A percentile compares a stretch with the other conserved stretches of the same genome.
Conservation (phyloP, 169 alveolate species). For the Cryptosporidium viatorum region DNA sequence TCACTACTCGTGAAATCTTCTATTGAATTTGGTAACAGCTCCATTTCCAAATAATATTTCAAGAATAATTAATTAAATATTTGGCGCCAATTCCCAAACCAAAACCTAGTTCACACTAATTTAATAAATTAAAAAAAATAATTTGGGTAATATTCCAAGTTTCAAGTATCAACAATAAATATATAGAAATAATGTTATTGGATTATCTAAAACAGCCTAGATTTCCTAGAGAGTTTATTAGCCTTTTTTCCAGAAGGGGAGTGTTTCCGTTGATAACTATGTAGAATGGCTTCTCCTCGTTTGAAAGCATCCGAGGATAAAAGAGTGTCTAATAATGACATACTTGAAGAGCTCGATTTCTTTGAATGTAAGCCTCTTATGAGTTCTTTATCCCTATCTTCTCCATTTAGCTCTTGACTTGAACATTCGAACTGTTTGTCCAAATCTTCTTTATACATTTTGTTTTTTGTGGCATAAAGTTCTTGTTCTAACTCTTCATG, state of each 20-base stretch:
- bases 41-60: conserved; percentile 20
- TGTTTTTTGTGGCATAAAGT: conserved; percentile 36
- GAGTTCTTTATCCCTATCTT: neutral
- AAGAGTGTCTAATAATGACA: conserved; percentile 40
- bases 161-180: neutral
- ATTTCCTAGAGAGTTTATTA: conserved; percentile 1
- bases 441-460: conserved; percentile 8
- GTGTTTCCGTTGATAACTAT: conserved; percentile 4
- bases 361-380: neutral
- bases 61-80: neutral
- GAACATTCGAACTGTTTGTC: neutral
- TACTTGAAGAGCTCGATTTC: neutral
- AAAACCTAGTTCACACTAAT: conserved; percentile 2
- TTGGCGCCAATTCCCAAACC: conserved; percentile 12
- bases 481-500: conserved; percentile 54
- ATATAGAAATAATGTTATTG: neutral
- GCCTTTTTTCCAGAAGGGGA: neutral
- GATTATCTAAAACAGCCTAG: neutral
- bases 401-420: neutral
- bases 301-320: conserved; percentile 60
- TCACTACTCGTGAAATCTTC: conserved; percentile 57
- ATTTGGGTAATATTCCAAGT: neutral
- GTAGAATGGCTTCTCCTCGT: conserved; percentile 35
- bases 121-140: neutral
- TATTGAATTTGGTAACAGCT: conserved; percentile 31